These are phyloP conservation scores for Marasmius sp. DNA, from an alignment of 1,284 basidiomycete genomes.

Conservation along the genomic window DNA sequence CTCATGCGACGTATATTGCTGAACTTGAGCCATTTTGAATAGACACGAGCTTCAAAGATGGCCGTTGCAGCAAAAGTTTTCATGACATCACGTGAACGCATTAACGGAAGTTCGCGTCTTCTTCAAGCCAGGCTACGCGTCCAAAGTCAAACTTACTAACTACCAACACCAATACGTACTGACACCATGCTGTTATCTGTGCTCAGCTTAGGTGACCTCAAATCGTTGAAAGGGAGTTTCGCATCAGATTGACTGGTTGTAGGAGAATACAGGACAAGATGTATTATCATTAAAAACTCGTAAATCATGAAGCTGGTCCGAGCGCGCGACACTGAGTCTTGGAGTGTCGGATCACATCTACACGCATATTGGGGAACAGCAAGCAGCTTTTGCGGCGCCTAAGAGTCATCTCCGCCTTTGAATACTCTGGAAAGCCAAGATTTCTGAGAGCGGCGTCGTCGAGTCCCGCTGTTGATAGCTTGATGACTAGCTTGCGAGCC, in stretches of 20 bases:
- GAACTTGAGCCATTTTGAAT: conserved; percentile 12
- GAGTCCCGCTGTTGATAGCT: conserved; percentile 25
- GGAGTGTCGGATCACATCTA: too few relatives aligned
- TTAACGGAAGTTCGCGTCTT: neutral
- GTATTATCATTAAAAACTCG: too few relatives aligned
- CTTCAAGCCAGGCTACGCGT: neutral
- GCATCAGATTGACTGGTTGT: too few relatives aligned
- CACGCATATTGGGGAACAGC: too few relatives aligned
- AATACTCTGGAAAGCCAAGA: conserved; percentile 55
- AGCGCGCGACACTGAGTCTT: too few relatives aligned
- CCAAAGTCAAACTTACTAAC: too few relatives aligned
- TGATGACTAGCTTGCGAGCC: conserved; percentile 36
- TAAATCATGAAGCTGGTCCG: too few relatives aligned
- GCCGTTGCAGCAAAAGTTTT: conserved; percentile 25
- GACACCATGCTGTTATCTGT: too few relatives aligned
- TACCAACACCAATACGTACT: too few relatives aligned
- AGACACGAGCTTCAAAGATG: conserved; percentile 3
- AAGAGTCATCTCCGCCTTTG: conserved; percentile 41
- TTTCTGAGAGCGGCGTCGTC: conserved; percentile 21
- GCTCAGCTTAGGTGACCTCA: too few relatives aligned
- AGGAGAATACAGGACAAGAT: too few relatives aligned
- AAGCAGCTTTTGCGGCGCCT: conserved; percentile 2
- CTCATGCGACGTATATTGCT: conserved; percentile 19
- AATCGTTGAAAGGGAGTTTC: too few relatives aligned
- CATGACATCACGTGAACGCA: conserved; percentile 22